phyloP scores from a whole-genome alignment of 305 asterid species.

The Solanum hybrid region DNA sequence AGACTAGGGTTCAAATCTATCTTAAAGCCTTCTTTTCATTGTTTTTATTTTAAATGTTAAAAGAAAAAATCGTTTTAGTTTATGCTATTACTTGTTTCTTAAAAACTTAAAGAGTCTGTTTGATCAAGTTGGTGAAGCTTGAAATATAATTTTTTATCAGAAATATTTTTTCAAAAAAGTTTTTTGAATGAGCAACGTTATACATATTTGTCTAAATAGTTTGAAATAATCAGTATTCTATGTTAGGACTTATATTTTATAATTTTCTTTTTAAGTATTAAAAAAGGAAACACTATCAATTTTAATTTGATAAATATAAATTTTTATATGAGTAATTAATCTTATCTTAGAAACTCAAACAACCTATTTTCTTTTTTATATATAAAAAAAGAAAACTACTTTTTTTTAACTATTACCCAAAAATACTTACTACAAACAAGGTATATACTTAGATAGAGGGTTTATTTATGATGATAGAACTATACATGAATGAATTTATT shows the following conservation, averaged over 20 bases:
- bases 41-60: no score
- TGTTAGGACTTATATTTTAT: neutral
- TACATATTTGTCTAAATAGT: neutral
- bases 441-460: neutral
- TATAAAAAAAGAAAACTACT: no score
- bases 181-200: neutral
- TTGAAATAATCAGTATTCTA: neutral
- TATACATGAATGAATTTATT: neutral
- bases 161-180: neutral
- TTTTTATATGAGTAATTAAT: no score
- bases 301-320: neutral
- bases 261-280: neutral
- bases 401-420: neutral
- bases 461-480: neutral
- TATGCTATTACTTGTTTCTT: neutral
- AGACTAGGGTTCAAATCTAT: no score
- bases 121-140: neutral
- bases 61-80: neutral
- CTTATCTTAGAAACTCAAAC: neutral
- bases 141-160: neutral
- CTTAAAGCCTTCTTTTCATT: no score
- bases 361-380: neutral
- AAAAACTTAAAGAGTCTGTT: neutral
- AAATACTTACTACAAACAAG: neutral
- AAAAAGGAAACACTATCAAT: neutral